These are phyloP conservation scores for Colletotrichum australisinense DNA, from an alignment of 2,329 filamentous ascomycete species.

Conservation along the genomic window DNA sequence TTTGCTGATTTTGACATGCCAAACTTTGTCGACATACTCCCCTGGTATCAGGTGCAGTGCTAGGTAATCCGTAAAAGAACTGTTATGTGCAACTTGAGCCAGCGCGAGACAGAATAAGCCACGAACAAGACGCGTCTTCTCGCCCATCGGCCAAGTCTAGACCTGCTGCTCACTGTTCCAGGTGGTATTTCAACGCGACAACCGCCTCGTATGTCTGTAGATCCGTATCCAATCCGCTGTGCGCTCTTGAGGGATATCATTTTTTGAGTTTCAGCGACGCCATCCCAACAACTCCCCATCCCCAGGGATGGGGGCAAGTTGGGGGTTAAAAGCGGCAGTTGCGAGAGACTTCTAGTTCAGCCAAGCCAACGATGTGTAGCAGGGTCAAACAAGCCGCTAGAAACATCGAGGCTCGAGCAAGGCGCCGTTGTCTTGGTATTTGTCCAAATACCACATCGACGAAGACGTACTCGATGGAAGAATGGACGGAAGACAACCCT, in stretches of 20 bases:
- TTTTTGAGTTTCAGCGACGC: conserved; percentile 27
- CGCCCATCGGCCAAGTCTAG: conserved; percentile 2
- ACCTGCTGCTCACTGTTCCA: conserved; percentile 11
- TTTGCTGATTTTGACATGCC: not conserved
- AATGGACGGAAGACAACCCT: not conserved
- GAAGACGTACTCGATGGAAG: not conserved
- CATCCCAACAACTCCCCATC: conserved; percentile 16
- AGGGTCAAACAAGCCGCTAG: not conserved
- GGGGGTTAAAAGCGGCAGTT: not conserved
- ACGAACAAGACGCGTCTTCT: not conserved
- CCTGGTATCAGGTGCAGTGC: not conserved
- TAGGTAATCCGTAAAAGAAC: not conserved
- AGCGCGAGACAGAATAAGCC: not conserved
- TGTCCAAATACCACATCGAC: not conserved
- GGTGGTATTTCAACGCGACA: conserved; percentile 1
- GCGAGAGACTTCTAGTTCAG: not conserved
- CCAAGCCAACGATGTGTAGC: conserved; percentile 5
- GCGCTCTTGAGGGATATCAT: conserved; percentile 5
- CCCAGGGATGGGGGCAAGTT: not conserved
- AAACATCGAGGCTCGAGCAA: conserved; percentile 19
- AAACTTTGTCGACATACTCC: not conserved
- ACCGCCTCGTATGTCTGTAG: conserved; percentile 10
- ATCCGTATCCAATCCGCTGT: not conserved
- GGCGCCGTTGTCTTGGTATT: conserved; percentile 7
- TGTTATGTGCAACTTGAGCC: not conserved